These are phyloP conservation scores for Nannochloropsis granulata DNA, from an alignment of 108 stramenopile species.

Conservation along the genomic window DNA sequence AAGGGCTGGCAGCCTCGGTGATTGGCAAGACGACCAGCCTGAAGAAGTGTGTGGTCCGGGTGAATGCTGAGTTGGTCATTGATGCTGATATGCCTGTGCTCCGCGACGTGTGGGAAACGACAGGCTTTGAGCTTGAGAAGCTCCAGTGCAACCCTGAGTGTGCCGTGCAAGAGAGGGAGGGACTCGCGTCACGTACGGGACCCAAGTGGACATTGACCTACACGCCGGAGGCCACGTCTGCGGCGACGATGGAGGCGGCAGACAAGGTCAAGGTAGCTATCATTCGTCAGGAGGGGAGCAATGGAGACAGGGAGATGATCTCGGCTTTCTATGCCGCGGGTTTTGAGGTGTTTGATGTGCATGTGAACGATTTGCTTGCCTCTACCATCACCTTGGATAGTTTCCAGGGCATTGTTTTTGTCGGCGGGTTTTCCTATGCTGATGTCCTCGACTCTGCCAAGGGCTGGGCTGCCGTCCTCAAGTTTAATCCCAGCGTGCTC, in stretches of 20 bases:
- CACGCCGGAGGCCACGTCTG: conserved; percentile 11
- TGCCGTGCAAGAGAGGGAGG: conserved; percentile 72
- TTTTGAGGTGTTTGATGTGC: conserved; percentile 93
- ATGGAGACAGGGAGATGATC: conserved; percentile 96
- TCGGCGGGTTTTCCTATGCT: conserved; percentile 95
- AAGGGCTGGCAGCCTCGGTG: conserved; percentile 49
- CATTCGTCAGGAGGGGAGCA: conserved; percentile 93
- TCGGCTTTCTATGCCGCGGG: conserved; percentile 87
- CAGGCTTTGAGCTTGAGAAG: conserved; percentile 84
- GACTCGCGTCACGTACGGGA: conserved; percentile 55
- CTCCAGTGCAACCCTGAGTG: conserved; percentile 82
- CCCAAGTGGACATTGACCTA: conserved; percentile 72
- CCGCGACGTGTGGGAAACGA: conserved; percentile 93
- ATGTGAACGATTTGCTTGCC: background rate
- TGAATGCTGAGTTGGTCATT: conserved; percentile 18
- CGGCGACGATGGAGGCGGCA: conserved; percentile 1
- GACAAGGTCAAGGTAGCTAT: conserved; percentile 83
- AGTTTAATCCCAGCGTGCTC: conserved; percentile 75
- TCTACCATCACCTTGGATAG: conserved; percentile 8
- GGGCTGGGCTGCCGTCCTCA: conserved; percentile 97
- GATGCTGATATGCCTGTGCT: conserved; percentile 37
- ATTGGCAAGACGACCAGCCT: conserved; percentile 63
- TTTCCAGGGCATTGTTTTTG: conserved; percentile 48
- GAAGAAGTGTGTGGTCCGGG: conserved; percentile 50
- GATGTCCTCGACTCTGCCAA: conserved; percentile 96